These are phyloP conservation scores for Scheffersomyces coipomensis DNA, from an alignment of 805 yeast species.

Conservation along the genomic window DNA sequence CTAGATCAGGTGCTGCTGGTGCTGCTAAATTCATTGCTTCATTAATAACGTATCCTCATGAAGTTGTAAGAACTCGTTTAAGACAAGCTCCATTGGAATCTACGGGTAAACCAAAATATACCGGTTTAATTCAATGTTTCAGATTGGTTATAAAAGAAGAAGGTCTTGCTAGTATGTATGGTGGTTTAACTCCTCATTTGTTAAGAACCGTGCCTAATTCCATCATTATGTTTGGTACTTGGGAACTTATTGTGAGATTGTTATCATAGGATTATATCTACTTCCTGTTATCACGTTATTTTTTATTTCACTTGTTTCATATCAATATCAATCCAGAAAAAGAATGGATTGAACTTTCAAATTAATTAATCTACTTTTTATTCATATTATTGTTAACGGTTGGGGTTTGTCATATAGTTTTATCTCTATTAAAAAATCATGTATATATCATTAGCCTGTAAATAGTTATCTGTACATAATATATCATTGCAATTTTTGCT, in stretches of 20 bases:
- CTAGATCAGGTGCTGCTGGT: conserved; percentile 97
- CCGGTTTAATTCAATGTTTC: conserved; percentile 87
- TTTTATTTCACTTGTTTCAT: not conserved
- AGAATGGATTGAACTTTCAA: not conserved
- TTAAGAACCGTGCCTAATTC: conserved; percentile 97
- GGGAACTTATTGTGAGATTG: conserved; percentile 69
- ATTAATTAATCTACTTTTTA: not conserved
- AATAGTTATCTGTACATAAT: not conserved
- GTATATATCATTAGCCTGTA: conserved; percentile 1
- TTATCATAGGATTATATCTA: too few relatives aligned
- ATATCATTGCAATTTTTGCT: not conserved
- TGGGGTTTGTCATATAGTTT: not conserved
- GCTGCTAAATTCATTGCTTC: conserved; percentile 93
- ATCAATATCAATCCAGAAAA: too few relatives aligned
- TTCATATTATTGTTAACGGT: not conserved
- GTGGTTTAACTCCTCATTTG: conserved; percentile 96
- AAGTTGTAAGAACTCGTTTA: conserved; percentile 91
- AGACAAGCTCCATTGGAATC: conserved; percentile 85
- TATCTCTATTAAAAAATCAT: not conserved
- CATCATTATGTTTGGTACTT: conserved; percentile 98
- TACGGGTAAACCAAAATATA: conserved; percentile 80
- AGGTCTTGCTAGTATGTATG: conserved; percentile 90
- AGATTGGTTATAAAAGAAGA: conserved; percentile 84
- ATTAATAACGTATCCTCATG: conserved; percentile 92
- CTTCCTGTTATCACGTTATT: conserved; percentile 2